Conservation (phyloP, 169 alveolate genomes). For the Cyclospora cayetanensis region DNA sequence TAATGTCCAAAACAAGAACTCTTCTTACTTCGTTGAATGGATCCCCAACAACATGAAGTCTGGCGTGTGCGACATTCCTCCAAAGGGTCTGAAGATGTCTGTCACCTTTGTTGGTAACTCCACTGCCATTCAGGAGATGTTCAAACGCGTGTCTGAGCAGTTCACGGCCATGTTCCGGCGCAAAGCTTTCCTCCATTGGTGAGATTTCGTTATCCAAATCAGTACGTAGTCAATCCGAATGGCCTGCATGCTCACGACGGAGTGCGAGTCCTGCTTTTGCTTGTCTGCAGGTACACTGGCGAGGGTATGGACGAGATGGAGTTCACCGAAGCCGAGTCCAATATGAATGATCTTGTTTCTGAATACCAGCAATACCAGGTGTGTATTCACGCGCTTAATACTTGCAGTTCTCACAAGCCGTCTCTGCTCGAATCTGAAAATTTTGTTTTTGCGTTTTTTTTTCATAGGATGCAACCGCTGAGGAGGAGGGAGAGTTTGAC, state of each 20-base stretch:
- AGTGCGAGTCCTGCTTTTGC: background rate
- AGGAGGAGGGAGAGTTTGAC: slow-evolving; percentile 81
- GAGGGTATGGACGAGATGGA: slow-evolving; percentile 99
- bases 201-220: slow-evolving; percentile 74
- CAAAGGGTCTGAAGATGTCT: slow-evolving; percentile 98
- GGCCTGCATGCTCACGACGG: background rate
- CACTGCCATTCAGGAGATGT: slow-evolving; percentile 98
- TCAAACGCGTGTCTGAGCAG: slow-evolving; percentile 97
- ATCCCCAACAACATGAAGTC: slow-evolving; percentile 98
- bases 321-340: slow-evolving; percentile 98
- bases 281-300: slow-evolving; percentile 76
- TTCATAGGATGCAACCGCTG: slow-evolving; percentile 87
- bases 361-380: slow-evolving; percentile 98
- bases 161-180: slow-evolving; percentile 99
- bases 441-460: background rate
- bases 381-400: background rate
- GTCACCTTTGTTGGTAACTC: slow-evolving; percentile 98
- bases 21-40: slow-evolving; percentile 99
- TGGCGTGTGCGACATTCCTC: slow-evolving; percentile 98
- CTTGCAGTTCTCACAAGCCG: background rate
- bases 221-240: background rate
- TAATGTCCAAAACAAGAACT: slow-evolving; percentile 97
- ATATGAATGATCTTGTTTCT: slow-evolving; percentile 97
- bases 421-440: too few species aligned
- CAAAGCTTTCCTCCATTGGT: slow-evolving; percentile 98